Evolutionary conservation across 139 green algal species (phyloP).

Genomic region (Chlamydomonas eustigma): DNA sequence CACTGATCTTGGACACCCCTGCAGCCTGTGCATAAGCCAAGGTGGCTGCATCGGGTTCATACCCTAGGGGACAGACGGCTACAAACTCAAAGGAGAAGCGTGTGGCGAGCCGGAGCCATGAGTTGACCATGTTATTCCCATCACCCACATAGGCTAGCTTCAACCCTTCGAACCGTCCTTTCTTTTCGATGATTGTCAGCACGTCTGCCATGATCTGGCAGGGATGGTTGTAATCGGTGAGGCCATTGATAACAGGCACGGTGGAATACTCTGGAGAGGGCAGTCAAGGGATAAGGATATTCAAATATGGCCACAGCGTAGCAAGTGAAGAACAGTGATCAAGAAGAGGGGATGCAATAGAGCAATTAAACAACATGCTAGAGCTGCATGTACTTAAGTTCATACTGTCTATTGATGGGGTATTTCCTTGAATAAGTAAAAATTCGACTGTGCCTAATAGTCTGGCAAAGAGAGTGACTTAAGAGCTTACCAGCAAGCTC

Average conservation of each 20-base stretch:
- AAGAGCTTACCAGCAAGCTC: slow-evolving; percentile 75
- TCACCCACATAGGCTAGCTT: slow-evolving; percentile 96
- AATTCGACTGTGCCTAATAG: too few species aligned
- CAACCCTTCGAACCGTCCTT: slow-evolving; percentile 70
- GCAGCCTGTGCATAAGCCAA: slow-evolving; percentile 51
- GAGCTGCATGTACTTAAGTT: too few species aligned
- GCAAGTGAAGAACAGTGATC: too few species aligned
- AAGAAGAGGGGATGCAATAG: too few species aligned
- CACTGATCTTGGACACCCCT: slow-evolving; percentile 25
- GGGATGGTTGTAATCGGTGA: slow-evolving; percentile 99
- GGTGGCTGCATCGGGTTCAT: slow-evolving; percentile 87
- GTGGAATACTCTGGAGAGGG: slow-evolving; percentile 59
- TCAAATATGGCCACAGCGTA: too few species aligned
- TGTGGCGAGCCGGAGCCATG: slow-evolving; percentile 86
- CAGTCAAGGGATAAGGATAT: too few species aligned
- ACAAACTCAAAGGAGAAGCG: slow-evolving; percentile 90
- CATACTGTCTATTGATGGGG: too few species aligned
- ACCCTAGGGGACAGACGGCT: slow-evolving; percentile 86
- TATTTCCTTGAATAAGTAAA: too few species aligned
- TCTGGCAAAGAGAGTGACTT: too few species aligned
- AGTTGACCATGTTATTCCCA: slow-evolving; percentile 98
- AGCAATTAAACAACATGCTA: too few species aligned
- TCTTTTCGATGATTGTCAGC: slow-evolving; percentile 88
- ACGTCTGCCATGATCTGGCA: slow-evolving; percentile 99
- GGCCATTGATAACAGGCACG: slow-evolving; percentile 93